phyloP scores from a whole-genome alignment of 345 rosid species.

The Erodium maritimum region DNA sequence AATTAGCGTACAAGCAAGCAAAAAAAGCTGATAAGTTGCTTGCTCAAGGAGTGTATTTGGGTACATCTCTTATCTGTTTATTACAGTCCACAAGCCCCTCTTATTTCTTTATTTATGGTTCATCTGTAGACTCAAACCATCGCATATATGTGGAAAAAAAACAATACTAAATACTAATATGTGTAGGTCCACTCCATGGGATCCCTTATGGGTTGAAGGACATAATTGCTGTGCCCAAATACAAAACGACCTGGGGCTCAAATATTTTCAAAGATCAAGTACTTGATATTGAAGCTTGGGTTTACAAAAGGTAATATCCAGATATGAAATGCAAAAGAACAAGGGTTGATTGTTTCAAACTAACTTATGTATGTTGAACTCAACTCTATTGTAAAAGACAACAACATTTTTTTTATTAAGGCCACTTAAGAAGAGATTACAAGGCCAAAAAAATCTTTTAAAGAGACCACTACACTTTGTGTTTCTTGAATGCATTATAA shows the following conservation, averaged over 20 bases:
- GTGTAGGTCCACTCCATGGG: constrained; percentile 86
- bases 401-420: too few species aligned
- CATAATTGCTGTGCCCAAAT: constrained; percentile 57
- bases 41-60: constrained; percentile 64
- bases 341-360: too few species aligned
- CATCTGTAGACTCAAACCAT: neutral
- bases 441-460: too few species aligned
- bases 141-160: neutral
- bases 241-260: constrained; percentile 92
- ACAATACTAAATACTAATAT: too few species aligned
- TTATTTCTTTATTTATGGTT: neutral
- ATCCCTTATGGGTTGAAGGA: constrained; percentile 89
- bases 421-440: too few species aligned
- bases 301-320: constrained; percentile 50
- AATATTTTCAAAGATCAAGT: constrained; percentile 57
- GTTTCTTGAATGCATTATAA: too few species aligned
- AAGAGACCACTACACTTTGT: too few species aligned
- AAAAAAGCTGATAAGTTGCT: constrained; percentile 71
- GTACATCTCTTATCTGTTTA: constrained; percentile 19
- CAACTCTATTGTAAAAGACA: too few species aligned
- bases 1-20: constrained; percentile 72
- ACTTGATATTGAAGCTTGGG: constrained; percentile 73
- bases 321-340: neutral
- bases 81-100: neutral
- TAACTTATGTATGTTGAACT: too few species aligned